phyloP scores from a whole-genome alignment of 1,284 basidiomycete species.

The Trichosporon inkin region DNA sequence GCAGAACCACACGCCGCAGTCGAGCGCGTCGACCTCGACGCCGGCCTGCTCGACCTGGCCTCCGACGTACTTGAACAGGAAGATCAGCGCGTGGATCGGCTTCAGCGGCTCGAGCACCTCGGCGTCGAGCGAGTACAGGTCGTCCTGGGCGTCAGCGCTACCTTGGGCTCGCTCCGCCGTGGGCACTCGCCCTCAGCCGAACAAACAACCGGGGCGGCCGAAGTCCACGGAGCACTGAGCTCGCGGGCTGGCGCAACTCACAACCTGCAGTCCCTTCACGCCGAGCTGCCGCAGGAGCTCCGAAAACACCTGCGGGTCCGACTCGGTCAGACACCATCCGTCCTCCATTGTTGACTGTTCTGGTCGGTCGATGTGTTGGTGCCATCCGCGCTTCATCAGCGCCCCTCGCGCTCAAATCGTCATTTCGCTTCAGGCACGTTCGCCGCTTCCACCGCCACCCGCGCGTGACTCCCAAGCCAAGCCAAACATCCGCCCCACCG shows the following conservation, averaged over 20 bases:
- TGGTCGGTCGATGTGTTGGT: not conserved
- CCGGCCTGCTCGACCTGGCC: conserved; percentile 51
- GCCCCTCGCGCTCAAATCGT: too few species aligned
- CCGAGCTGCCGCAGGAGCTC: conserved; percentile 51
- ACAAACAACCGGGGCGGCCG: too few species aligned
- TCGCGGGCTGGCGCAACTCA: too few species aligned
- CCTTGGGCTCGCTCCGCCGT: too few species aligned
- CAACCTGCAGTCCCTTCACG: conserved; percentile 53
- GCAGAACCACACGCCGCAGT: conserved; percentile 77
- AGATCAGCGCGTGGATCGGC: conserved; percentile 81
- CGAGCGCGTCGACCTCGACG: conserved; percentile 59
- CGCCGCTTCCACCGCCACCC: too few species aligned
- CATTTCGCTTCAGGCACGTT: too few species aligned
- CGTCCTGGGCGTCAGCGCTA: conserved; percentile 57
- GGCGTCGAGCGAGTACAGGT: conserved; percentile 78
- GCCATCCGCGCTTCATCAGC: not conserved
- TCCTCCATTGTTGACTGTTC: conserved; percentile 31
- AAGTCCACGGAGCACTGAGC: too few species aligned
- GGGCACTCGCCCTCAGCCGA: too few species aligned
- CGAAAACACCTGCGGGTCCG: conserved; percentile 53
- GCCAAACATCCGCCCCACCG: too few species aligned
- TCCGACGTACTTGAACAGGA: conserved; percentile 88
- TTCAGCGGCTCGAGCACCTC: conserved; percentile 65
- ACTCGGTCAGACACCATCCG: conserved; percentile 52
- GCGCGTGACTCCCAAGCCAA: too few species aligned